Percentiles rank a stretch among this genome's conserved stretches.
phyloP scores from a whole-genome alignment of 805 yeast species.

The Schizosaccharomyces pombe region DNA sequence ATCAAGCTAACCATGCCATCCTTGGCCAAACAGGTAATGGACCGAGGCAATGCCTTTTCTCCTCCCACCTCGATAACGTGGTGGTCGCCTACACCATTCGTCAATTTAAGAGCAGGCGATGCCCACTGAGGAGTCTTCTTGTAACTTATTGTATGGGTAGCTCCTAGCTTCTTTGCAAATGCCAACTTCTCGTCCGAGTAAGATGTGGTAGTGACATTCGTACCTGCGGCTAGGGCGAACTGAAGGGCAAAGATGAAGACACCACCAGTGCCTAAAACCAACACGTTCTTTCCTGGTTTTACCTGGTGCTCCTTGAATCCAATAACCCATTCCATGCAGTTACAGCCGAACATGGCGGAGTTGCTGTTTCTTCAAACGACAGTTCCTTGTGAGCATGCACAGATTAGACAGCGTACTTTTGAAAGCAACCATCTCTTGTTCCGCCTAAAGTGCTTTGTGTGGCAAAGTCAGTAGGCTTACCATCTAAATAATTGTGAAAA shows the following conservation, averaged over 20 bases:
- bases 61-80: slow-evolving; percentile 11
- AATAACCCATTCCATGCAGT: slow-evolving; percentile 11
- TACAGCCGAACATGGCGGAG: slow-evolving; percentile 11
- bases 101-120: slow-evolving; percentile 2
- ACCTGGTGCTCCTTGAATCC: slow-evolving; percentile 6
- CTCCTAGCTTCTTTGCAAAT: slow-evolving; percentile 8
- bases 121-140: slow-evolving; percentile 8
- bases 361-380: slow-evolving; percentile 9
- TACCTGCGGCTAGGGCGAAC: slow-evolving; percentile 14
- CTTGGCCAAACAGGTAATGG: slow-evolving; percentile 1
- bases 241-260: slow-evolving; percentile 25
- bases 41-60: slow-evolving; percentile 7
- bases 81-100: slow-evolving; percentile 1
- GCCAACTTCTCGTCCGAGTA: slow-evolving; percentile 9
- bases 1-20: slow-evolving; percentile 7
- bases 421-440: neutral
- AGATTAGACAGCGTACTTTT: slow-evolving; percentile 7
- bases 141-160: slow-evolving; percentile 9
- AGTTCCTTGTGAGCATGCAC: slow-evolving; percentile 7
- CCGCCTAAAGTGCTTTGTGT: neutral
- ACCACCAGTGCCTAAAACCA: slow-evolving; percentile 30
- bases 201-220: slow-evolving; percentile 10
- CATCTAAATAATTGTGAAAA: neutral
- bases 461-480: neutral
- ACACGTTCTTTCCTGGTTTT: slow-evolving; percentile 6